These are phyloP conservation scores for Eruca vesicaria DNA, from an alignment of 441 rosid species.

Conservation along the genomic window DNA sequence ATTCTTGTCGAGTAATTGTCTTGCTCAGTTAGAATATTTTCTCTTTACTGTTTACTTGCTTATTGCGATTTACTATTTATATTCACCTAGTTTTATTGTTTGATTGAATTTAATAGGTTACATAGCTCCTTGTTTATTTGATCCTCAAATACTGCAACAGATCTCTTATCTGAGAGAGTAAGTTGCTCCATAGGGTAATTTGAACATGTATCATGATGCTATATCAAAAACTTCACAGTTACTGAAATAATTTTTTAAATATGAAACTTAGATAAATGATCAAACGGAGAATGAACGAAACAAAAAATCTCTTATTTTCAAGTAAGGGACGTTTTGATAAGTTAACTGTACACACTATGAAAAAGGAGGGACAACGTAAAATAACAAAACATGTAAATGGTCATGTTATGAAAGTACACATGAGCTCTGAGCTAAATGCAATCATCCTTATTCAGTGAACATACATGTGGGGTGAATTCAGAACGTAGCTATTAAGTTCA, in stretches of 20 bases:
- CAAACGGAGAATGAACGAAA: neutral
- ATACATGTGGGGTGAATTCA: neutral
- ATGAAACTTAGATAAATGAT: neutral
- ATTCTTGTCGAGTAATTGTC: no score
- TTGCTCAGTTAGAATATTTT: no score
- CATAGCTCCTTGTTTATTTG: no score
- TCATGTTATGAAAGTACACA: neutral
- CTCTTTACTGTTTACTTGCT: no score
- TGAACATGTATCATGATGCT: no score
- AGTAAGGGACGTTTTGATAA: neutral
- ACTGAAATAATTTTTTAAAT: neutral
- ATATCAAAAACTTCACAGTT: no score
- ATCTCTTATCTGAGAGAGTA: no score
- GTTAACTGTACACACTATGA: neutral
- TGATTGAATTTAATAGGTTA: no score
- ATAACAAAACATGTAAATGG: neutral
- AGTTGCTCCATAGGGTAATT: no score
- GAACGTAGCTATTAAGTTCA: neutral
- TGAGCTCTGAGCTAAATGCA: neutral
- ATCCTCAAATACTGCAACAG: no score
- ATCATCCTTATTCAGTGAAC: neutral
- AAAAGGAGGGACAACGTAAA: neutral
- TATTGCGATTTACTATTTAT: no score
- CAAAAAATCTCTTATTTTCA: neutral
- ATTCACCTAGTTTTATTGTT: no score